These are phyloP conservation scores for Micromonas pusilla DNA, from an alignment of 139 green algal species.

Conservation along the genomic window DNA sequence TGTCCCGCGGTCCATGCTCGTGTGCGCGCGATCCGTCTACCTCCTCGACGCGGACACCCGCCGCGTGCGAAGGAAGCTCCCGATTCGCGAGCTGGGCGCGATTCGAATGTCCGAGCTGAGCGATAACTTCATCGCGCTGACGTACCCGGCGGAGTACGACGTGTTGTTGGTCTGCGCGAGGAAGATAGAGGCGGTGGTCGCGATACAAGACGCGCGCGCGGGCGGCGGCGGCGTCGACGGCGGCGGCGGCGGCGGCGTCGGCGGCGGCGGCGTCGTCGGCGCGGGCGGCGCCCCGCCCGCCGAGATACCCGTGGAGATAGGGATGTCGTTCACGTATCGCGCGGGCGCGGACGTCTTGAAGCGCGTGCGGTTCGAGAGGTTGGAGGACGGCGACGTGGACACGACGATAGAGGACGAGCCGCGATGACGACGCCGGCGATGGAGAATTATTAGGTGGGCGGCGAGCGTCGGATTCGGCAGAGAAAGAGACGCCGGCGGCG, in stretches of 20 bases:
- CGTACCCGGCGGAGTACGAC: slow-evolving; percentile 14
- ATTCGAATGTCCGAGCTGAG: not conserved
- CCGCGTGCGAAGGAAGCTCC: not conserved
- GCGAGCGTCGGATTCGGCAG: not conserved
- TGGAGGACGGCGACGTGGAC: not conserved
- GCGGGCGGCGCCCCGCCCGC: not conserved
- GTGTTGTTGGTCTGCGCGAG: not conserved
- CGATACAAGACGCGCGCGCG: not conserved
- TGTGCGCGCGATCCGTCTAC: not conserved
- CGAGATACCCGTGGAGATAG: not conserved
- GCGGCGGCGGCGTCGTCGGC: not conserved
- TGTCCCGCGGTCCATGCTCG: not conserved
- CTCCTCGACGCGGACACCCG: slow-evolving; percentile 8
- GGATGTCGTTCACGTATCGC: not conserved
- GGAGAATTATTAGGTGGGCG: not conserved
- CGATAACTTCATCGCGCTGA: slow-evolving; percentile 16
- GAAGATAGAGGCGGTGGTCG: slow-evolving; percentile 17
- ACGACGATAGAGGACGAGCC: not conserved
- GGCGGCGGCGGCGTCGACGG: not conserved
- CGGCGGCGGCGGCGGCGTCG: not conserved
- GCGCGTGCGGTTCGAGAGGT: not conserved
- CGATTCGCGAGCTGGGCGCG: not conserved
- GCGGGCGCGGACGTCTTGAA: not conserved
- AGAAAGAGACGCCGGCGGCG: too few species aligned
- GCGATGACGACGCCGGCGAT: not conserved